phyloP scores from a whole-genome alignment of 2,329 filamentous ascomycete species.

The Colletotrichum sp. region DNA sequence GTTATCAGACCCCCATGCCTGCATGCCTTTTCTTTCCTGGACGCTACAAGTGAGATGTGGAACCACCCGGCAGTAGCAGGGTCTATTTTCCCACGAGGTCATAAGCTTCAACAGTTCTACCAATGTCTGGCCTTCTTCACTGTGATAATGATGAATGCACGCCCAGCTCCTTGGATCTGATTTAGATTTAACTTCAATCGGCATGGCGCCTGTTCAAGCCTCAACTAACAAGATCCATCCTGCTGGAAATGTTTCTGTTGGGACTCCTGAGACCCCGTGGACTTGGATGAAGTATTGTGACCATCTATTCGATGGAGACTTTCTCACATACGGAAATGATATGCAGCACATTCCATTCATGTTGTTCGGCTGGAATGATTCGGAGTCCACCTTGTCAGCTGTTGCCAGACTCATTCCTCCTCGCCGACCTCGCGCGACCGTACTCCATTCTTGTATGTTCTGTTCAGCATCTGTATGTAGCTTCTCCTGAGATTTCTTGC shows the following conservation, averaged over 20 bases:
- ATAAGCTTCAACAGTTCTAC: neutral
- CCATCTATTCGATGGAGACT: neutral
- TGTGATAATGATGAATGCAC: neutral
- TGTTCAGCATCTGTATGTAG: neutral
- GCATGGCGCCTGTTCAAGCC: neutral
- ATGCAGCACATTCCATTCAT: neutral
- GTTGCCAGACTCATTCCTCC: neutral
- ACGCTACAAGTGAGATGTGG: neutral
- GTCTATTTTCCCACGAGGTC: fast-evolving
- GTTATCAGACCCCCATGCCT: neutral
- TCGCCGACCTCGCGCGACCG: neutral
- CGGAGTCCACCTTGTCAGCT: neutral
- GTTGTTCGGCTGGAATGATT: fast-evolving
- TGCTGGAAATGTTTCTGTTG: neutral
- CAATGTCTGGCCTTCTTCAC: neutral
- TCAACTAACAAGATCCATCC: neutral
- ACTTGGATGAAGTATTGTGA: neutral
- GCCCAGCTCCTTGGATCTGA: neutral
- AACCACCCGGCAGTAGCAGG: neutral
- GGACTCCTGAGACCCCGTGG: neutral
- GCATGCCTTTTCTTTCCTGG: neutral
- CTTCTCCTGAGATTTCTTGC: neutral
- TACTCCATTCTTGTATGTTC: fast-evolving
- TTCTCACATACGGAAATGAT: neutral
- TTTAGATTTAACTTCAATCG: neutral